Evolutionary conservation across 163 green algal species (phyloP).

Genomic region (Botryococcus braunii): DNA sequence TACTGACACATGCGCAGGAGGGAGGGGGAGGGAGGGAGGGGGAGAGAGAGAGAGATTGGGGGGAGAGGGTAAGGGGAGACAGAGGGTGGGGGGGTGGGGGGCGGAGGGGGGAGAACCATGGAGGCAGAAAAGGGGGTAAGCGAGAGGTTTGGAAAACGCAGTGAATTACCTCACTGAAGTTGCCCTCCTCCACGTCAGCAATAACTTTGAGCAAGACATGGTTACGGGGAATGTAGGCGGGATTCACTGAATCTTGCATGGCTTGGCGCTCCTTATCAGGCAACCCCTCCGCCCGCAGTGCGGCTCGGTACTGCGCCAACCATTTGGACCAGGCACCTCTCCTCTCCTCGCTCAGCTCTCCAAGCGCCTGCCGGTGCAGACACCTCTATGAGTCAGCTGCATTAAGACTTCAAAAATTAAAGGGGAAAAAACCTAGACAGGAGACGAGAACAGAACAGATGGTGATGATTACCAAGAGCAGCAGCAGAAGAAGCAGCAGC

Average conservation of each 20-base stretch:
- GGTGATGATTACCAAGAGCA: too few relatives aligned
- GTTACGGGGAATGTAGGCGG: slow-evolving; percentile 74
- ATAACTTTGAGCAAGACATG: slow-evolving; percentile 74
- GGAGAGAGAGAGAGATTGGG: too few relatives aligned
- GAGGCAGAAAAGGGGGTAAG: background rate
- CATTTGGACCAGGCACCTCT: slow-evolving; percentile 46
- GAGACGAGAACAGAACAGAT: too few relatives aligned
- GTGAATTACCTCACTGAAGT: slow-evolving; percentile 34
- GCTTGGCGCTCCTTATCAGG: slow-evolving; percentile 26
- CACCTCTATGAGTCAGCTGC: too few relatives aligned
- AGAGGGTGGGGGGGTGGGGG: too few relatives aligned
- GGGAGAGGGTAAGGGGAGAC: too few relatives aligned
- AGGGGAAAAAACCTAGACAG: too few relatives aligned
- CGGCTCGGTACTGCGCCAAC: slow-evolving; percentile 37
- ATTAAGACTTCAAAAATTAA: too few relatives aligned
- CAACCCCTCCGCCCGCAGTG: slow-evolving; percentile 38
- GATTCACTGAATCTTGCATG: slow-evolving; percentile 52
- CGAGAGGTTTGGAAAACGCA: background rate
- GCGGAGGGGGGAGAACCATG: background rate
- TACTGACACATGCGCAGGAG: too few relatives aligned
- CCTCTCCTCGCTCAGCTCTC: slow-evolving; percentile 30
- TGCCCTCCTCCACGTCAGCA: slow-evolving; percentile 45
- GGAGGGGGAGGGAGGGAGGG: too few relatives aligned
- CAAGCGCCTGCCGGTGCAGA: slow-evolving; percentile 11
- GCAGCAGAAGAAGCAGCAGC: too few relatives aligned